Base-by-base conservation (phyloP, 805 yeast genomes). In the Saccharomyces mikatae region DNA sequence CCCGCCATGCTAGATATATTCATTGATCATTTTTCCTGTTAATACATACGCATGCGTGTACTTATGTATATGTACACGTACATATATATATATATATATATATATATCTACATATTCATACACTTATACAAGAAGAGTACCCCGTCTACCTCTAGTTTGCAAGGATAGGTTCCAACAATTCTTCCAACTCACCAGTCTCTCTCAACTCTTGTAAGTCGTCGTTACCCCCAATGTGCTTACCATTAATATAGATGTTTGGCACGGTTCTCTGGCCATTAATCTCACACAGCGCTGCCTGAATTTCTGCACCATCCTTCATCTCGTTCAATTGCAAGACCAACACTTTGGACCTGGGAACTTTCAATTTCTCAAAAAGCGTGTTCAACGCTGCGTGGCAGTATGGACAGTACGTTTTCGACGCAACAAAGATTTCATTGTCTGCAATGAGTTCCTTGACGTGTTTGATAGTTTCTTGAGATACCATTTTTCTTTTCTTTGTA, bases 191-290 rank as follows among this genome's bases (percentile, higher is more conserved):
- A 62, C 86, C 92, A 49, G 71, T 63, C 28, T 83, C 76, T 60
- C 80, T 76, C 70, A 91, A 79, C 52, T 80, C 77, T 73, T 89
- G 96, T 60, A 92, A 76, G 62, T 89, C 96, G 44, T 92, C 85
- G 80, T 89, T 89, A 58, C 98, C 99, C 57, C 99, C 99, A 65
- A 92, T 82, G 76, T 89, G 96, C 74, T 90, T 80, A 57, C 96
- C 96, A 51, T 78, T 83, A 68, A 92, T 89, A 75, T 86, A 92
- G 64, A 92, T 79, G 71, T 86, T 88, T 59, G 99, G 99, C 58
- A 92, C 97, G 49, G 97, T 89, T 61, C 83, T 80, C 78, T 92
- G 97, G 55, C 95, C 94, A 46, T 96, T 88, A 56, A 89, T 70
- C 67, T 84, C 81, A 51, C 69, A 70, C 58, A 92, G 77, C 60